Base-by-base conservation (phyloP, 1,284 basidiomycete species). In the Cutaneotrichosporon cutaneum region DNA sequence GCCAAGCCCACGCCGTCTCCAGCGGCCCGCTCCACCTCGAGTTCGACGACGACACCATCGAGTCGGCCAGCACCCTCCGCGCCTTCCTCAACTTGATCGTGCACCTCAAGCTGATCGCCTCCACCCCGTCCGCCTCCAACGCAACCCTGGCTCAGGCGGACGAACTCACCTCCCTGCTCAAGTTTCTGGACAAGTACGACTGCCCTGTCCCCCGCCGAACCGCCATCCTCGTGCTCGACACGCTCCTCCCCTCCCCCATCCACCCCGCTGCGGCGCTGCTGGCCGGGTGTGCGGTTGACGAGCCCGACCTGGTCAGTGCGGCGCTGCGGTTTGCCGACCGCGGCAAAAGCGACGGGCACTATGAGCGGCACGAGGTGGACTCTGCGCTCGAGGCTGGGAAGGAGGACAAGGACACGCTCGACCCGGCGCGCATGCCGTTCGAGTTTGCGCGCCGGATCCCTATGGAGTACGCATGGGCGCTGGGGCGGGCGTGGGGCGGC, bases 111-210 rank as follows among this genome's bases (percentile, higher is more conserved):
- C 57, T 58, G 14, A 27, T 53, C 27, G 11, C 50, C 4, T 35
- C 51, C 18, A 11, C 51, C 30, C 13, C n/a, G 14, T 14, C 27
- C 6, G 4, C 27, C 5, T 26, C 16, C n/a, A 30, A n/a, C 30
- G 2, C 6, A 11, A 54, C 52, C 21, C 35, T 54, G 18, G 22
- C 52, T 4, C 52, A 39, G 35, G 52, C 52, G 6, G 52, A 54
- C 52, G 52, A 54, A 5, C 35, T 52, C 18, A 24, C 50, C 3
- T 21, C 30, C 16, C 44, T 59, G 7, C 22, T 47, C 30, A n/a
- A 21, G 27, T 59, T 59, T 30, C 39, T 51, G 22, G 32, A 54
- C 21, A 59, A 59, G 50, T 59, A 54, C 58, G 58, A 59, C n/a
- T 58, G 57, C n/a, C 36, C 39, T 1, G 57, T 54, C 6, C 21